phyloP scores from a whole-genome alignment of 2,329 filamentous ascomycete species.

The Colletotrichum caudatum region DNA sequence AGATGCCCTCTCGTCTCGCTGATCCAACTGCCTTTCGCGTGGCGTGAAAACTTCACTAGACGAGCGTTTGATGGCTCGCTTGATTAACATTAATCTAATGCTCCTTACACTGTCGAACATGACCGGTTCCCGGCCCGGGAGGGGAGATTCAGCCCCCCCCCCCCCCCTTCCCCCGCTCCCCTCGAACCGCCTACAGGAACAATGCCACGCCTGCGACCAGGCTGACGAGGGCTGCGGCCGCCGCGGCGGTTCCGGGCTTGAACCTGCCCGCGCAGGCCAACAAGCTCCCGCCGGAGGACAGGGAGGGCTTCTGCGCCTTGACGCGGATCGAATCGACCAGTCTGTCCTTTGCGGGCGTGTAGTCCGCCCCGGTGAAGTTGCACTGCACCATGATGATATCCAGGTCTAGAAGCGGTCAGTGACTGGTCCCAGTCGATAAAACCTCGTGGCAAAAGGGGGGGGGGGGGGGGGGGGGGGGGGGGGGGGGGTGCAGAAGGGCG shows the following conservation, averaged over 20 bases:
- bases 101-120: background rate
- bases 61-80: background rate
- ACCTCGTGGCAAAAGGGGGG: background rate
- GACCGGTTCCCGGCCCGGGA: too few relatives aligned
- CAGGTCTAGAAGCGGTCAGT: slow-evolving; percentile 48
- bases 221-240: slow-evolving; percentile 9
- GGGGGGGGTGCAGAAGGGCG: background rate
- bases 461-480: too few relatives aligned
- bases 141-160: too few relatives aligned
- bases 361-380: slow-evolving; percentile 49
- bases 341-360: slow-evolving; percentile 49
- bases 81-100: background rate
- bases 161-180: too few relatives aligned
- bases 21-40: background rate
- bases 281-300: slow-evolving; percentile 22
- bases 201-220: slow-evolving; percentile 25
- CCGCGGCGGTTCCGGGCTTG: background rate
- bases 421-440: too few relatives aligned
- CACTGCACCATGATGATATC: slow-evolving; percentile 52
- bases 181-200: slow-evolving; percentile 16
- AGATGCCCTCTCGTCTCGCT: background rate
- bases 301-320: slow-evolving; percentile 48
- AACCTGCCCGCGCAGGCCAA: slow-evolving; percentile 17
- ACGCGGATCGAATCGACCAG: slow-evolving; percentile 52
- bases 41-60: background rate